Evolutionary conservation across 768 basidiomycete species (phyloP).

Genomic region (Phlegmacium glaucopus): DNA sequence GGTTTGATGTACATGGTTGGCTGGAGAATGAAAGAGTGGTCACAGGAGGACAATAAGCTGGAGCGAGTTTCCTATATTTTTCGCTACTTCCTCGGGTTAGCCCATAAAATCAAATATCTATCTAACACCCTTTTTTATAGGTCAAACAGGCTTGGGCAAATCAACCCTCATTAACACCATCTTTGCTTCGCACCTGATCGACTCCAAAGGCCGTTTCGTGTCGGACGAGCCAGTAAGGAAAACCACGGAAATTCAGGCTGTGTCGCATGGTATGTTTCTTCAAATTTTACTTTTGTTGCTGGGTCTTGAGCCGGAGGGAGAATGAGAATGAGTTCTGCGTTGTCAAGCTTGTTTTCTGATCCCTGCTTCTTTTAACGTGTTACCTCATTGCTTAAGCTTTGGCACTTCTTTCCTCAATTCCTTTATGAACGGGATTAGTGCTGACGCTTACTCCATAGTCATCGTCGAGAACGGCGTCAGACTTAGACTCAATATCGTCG

Average conservation of each 20-base stretch:
- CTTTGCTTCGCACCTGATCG: slow-evolving; percentile 97
- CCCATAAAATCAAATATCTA: neutral
- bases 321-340: neutral
- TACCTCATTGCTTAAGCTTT: neutral
- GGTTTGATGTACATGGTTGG: neutral
- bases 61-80: too few species aligned
- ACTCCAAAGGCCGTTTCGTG: slow-evolving; percentile 91
- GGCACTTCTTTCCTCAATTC: neutral
- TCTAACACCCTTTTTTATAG: slow-evolving; percentile 35
- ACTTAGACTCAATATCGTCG: slow-evolving; percentile 94
- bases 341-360: slow-evolving; percentile 12
- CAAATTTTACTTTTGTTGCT: neutral
- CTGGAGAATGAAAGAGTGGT: too few species aligned
- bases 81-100: too few species aligned
- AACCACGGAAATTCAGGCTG: slow-evolving; percentile 96
- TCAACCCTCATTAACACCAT: slow-evolving; percentile 99
- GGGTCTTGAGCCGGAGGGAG: neutral
- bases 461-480: slow-evolving; percentile 96
- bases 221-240: slow-evolving; percentile 88
- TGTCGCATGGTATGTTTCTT: slow-evolving; percentile 76
- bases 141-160: slow-evolving; percentile 97
- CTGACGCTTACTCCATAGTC: slow-evolving; percentile 43
- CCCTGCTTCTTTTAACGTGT: slow-evolving; percentile 11
- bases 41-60: too few species aligned
- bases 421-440: neutral